Conservation (phyloP, 306 rosid genomes). For the Dryas octopetala region DNA sequence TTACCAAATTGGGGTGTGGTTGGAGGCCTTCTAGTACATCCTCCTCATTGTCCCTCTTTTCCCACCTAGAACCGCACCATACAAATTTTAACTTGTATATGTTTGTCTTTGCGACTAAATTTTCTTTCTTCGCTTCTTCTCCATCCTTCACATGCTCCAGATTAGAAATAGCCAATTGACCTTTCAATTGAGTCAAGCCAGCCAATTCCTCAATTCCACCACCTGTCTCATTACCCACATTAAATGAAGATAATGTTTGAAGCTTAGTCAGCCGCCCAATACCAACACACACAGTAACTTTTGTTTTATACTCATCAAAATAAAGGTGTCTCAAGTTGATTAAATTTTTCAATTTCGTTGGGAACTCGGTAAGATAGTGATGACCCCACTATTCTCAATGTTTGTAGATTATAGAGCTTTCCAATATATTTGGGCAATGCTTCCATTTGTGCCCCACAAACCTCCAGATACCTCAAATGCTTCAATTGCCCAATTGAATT, state of each 20-base stretch:
- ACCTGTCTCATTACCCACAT: neutral
- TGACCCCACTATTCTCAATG: neutral
- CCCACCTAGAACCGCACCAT: neutral
- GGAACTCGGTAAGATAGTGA: neutral
- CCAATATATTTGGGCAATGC: slow-evolving; percentile 2
- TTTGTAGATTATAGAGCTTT: neutral
- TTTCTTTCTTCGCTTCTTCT: too few species aligned
- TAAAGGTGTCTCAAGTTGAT: neutral
- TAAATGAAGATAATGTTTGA: neutral
- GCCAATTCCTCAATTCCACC: neutral
- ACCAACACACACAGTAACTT: neutral
- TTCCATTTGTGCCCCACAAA: neutral
- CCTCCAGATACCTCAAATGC: slow-evolving; percentile 13
- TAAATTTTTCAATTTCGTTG: neutral
- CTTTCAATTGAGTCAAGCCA: neutral
- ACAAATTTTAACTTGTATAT: neutral
- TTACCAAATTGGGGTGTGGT: neutral
- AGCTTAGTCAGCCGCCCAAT: neutral
- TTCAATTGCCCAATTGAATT: slow-evolving; percentile 12
- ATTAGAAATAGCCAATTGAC: neutral
- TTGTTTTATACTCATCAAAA: neutral
- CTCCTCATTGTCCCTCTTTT: neutral
- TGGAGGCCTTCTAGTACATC: neutral
- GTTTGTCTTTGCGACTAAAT: neutral
- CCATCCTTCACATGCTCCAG: neutral